Evolutionary conservation across 352 stramenopile genomes (phyloP).

Genomic region (Globisporangium middletonii): DNA sequence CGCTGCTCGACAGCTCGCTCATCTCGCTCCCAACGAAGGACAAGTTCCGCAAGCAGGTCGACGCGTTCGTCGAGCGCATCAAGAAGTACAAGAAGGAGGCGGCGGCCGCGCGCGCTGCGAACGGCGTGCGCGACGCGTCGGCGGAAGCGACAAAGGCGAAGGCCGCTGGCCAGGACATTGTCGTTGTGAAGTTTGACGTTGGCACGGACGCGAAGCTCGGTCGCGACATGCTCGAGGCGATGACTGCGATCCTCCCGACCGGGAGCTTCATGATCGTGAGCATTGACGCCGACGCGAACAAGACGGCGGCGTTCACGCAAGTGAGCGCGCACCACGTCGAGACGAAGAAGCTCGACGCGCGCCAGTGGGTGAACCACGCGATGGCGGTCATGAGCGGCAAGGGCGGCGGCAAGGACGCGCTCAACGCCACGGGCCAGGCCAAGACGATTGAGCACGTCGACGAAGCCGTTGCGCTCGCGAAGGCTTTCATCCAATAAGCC

Average conservation of each 20-base stretch:
- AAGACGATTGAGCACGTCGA: slow-evolving; percentile 72
- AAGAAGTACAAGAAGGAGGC: slow-evolving; percentile 82
- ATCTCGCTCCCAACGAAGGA: slow-evolving; percentile 92
- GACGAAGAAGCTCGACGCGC: slow-evolving; percentile 76
- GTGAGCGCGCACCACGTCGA: slow-evolving; percentile 81
- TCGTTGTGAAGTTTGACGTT: slow-evolving; percentile 91
- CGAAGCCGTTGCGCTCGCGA: slow-evolving; percentile 59
- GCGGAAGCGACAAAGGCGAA: slow-evolving; percentile 51
- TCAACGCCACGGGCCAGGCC: slow-evolving; percentile 72
- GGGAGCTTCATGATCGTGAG: slow-evolving; percentile 93
- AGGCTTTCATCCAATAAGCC: slow-evolving; percentile 39
- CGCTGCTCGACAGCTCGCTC: slow-evolving; percentile 81
- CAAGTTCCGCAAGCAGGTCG: slow-evolving; percentile 64
- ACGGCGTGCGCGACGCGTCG: slow-evolving; percentile 56
- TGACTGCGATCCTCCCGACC: slow-evolving; percentile 64
- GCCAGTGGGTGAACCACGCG: slow-evolving; percentile 91
- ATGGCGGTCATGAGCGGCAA: slow-evolving; percentile 92
- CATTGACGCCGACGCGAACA: slow-evolving; percentile 87
- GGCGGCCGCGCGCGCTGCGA: slow-evolving; percentile 56
- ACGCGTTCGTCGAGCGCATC: slow-evolving; percentile 63
- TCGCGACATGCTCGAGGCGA: slow-evolving; percentile 93
- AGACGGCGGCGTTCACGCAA: slow-evolving; percentile 91
- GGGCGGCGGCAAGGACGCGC: slow-evolving; percentile 90
- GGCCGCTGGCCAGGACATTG: slow-evolving; percentile 50
- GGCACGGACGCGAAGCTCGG: slow-evolving; percentile 93